These are phyloP conservation scores for Ophiocordyceps sinensis DNA, from an alignment of 2,329 filamentous ascomycete species.

Conservation along the genomic window DNA sequence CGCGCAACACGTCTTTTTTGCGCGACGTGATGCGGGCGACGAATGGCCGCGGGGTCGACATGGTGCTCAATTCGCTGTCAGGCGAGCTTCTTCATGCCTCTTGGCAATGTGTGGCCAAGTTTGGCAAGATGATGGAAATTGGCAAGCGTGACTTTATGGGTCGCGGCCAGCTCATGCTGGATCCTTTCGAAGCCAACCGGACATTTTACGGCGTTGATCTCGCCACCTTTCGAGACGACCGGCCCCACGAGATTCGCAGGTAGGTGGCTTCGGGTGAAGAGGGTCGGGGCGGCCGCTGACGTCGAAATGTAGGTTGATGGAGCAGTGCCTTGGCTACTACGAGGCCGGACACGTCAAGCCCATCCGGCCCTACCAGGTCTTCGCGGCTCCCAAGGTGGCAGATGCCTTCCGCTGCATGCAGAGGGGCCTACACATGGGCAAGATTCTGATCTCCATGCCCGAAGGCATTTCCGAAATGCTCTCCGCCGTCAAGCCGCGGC, in stretches of 20 bases:
- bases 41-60: constrained; percentile 17
- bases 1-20: constrained; percentile 15
- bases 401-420: constrained; percentile 10
- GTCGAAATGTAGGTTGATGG: background rate
- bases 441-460: constrained; percentile 7
- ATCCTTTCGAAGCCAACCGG: constrained; percentile 20
- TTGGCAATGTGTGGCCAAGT: constrained; percentile 19
- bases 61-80: constrained; percentile 20
- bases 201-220: constrained; percentile 19
- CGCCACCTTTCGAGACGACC: background rate
- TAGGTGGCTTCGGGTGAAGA: too few species aligned
- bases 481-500: too few species aligned
- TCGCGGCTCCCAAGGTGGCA: constrained; percentile 1
- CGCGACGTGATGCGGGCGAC: constrained; percentile 13
- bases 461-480: too few species aligned
- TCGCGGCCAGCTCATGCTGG: constrained; percentile 26
- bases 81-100: constrained; percentile 16
- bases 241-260: background rate
- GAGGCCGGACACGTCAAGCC: constrained; percentile 2
- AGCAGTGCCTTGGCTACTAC: background rate
- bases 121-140: constrained; percentile 19
- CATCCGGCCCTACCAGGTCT: constrained; percentile 1
- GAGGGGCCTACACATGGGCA: constrained; percentile 9
- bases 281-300: too few species aligned
- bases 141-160: constrained; percentile 19